Conservation (phyloP, 1,284 basidiomycete species). For the Tilletiopsis washingtonensis region DNA sequence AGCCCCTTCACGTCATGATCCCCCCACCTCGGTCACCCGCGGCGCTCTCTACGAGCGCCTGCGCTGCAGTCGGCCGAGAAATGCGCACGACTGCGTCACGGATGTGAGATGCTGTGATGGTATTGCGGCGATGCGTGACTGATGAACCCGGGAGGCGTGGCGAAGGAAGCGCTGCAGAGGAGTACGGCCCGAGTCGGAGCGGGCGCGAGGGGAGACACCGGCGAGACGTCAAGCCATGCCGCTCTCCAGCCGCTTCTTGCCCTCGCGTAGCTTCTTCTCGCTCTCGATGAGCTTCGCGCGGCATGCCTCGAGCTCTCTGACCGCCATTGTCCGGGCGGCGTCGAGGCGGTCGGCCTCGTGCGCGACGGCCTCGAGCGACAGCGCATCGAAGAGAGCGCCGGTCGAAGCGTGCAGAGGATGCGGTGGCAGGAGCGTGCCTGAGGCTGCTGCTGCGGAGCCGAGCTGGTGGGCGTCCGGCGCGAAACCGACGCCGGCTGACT, state of each 20-base stretch:
- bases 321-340: slow-evolving; percentile 62
- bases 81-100: too few species aligned
- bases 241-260: slow-evolving; percentile 12
- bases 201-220: too few species aligned
- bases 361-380: slow-evolving; percentile 72
- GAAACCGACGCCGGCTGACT: background rate
- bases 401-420: slow-evolving; percentile 41
- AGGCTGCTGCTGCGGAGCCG: background rate
- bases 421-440: slow-evolving; percentile 10
- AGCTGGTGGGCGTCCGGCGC: background rate
- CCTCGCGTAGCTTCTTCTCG: slow-evolving; percentile 41
- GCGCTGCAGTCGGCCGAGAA: too few species aligned
- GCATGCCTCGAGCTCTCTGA: slow-evolving; percentile 44
- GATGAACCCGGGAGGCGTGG: too few species aligned
- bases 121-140: too few species aligned
- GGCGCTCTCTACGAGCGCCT: too few species aligned
- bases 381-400: slow-evolving; percentile 52
- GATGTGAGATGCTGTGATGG: too few species aligned
- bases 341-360: slow-evolving; percentile 69
- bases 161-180: too few species aligned
- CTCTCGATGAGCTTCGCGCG: slow-evolving; percentile 39
- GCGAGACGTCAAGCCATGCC: too few species aligned
- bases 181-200: too few species aligned
- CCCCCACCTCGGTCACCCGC: too few species aligned
- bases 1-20: too few species aligned